phyloP scores from a whole-genome alignment of 164 flowering plant genomes.

The Platanus orientalis region DNA sequence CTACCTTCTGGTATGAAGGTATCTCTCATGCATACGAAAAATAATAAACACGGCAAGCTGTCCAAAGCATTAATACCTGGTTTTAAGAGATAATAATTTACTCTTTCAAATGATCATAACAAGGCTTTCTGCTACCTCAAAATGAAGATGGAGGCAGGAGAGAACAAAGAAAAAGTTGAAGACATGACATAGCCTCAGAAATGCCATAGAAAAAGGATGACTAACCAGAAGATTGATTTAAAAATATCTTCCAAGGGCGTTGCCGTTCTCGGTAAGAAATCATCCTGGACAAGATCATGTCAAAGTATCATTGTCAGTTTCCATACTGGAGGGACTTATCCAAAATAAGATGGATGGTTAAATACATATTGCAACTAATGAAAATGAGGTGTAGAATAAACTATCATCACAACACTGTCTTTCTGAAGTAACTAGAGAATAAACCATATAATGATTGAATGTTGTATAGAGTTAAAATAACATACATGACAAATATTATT shows the following conservation, averaged over 20 bases:
- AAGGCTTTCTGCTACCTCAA: not conserved
- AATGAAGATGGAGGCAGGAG: not conserved
- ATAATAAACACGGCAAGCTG: slow-evolving; percentile 96
- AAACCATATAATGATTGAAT: not conserved
- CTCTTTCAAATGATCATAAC: slow-evolving; percentile 13
- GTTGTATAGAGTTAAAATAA: not conserved
- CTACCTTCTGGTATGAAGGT: slow-evolving; percentile 84
- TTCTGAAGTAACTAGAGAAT: not conserved
- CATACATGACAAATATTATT: too few relatives aligned
- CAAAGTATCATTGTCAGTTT: slow-evolving; percentile 3
- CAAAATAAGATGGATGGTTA: not conserved
- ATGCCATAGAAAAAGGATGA: not conserved
- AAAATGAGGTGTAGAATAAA: not conserved
- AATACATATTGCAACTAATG: not conserved
- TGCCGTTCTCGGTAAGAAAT: slow-evolving; percentile 89
- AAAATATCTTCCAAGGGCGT: slow-evolving; percentile 94
- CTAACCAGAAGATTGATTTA: slow-evolving; percentile 80
- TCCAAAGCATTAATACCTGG: slow-evolving; percentile 64
- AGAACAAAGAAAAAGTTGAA: not conserved
- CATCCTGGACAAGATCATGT: slow-evolving; percentile 59
- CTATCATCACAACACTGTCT: not conserved
- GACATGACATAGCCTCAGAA: not conserved
- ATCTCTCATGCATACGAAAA: slow-evolving; percentile 80
- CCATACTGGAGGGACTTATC: not conserved
- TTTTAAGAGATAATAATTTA: slow-evolving; percentile 39